phyloP scores from a whole-genome alignment of 2,329 filamentous ascomycete genomes.

The Monosporascus sp. region DNA sequence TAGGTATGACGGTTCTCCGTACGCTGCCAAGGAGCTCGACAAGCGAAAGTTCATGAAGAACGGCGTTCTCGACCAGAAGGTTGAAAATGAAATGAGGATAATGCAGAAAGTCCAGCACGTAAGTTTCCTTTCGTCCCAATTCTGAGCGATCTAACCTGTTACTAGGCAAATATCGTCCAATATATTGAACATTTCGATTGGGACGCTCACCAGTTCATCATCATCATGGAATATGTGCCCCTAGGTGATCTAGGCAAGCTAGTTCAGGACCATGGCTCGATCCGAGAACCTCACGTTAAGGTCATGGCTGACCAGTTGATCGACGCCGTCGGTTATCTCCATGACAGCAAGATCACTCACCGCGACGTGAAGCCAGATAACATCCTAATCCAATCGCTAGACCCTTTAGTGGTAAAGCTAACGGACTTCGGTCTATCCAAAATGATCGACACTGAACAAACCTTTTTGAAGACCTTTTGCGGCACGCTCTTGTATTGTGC shows the following conservation, averaged over 20 bases:
- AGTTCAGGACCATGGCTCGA: constrained; percentile 53
- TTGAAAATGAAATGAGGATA: constrained; percentile 96
- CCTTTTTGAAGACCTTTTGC: constrained; percentile 93
- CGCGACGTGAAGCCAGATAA: constrained; percentile 99
- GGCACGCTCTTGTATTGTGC: constrained; percentile 94
- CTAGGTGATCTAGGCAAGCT: constrained; percentile 77
- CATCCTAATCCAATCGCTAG: constrained; percentile 71
- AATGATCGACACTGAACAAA: constrained; percentile 83
- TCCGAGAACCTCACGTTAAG: constrained; percentile 66
- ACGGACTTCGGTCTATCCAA: constrained; percentile 97
- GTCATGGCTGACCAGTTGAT: constrained; percentile 72
- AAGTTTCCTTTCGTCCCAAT: constrained; percentile 31
- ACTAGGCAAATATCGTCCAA: constrained; percentile 77
- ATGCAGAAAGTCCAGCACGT: constrained; percentile 84
- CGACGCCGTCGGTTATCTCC: constrained; percentile 78
- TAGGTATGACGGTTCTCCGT: constrained; percentile 76
- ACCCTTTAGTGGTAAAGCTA: constrained; percentile 79
- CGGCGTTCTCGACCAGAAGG: constrained; percentile 79
- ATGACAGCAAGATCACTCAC: constrained; percentile 85
- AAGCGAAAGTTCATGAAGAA: constrained; percentile 93
- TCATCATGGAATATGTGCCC: constrained; percentile 91
- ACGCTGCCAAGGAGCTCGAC: constrained; percentile 90
- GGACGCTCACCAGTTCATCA: constrained; percentile 79
- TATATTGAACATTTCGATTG: constrained; percentile 87
- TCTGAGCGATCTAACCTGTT: constrained; percentile 13